A percentile compares a stretch with the other conserved stretches of the same genome.
These are phyloP conservation scores for Crithidia sp. DNA, from an alignment of 208 protist genomes.

Conservation along the genomic window DNA sequence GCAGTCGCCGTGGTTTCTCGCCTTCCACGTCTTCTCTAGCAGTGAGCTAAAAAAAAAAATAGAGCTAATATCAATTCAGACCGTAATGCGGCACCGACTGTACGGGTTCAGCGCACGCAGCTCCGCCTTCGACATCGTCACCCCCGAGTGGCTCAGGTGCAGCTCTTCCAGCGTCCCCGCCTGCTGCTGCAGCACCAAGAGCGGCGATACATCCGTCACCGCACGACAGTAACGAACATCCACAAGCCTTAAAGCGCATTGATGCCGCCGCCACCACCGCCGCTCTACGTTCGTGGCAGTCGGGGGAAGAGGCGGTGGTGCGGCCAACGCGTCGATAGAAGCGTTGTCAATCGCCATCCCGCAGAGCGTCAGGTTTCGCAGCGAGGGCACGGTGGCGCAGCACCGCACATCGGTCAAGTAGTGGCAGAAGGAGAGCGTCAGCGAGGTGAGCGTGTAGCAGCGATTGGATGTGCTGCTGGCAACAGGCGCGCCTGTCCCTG, in stretches of 20 bases:
- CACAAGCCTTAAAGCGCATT: slow-evolving; percentile 26
- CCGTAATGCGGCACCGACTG: slow-evolving; percentile 8
- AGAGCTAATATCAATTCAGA: not conserved
- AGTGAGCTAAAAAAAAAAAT: too few species aligned
- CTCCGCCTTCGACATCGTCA: slow-evolving; percentile 20
- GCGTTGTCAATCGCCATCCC: slow-evolving; percentile 15
- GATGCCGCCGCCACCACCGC: slow-evolving; percentile 15
- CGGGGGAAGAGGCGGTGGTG: not conserved
- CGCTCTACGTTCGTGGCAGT: not conserved
- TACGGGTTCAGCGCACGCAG: slow-evolving; percentile 20
- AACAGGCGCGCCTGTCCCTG: not conserved
- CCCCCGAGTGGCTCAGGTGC: slow-evolving; percentile 18
- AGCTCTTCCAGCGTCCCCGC: slow-evolving; percentile 7
- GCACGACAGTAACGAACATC: slow-evolving; percentile 21
- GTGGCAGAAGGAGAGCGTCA: slow-evolving; percentile 28
- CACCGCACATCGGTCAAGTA: slow-evolving; percentile 38
- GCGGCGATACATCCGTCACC: slow-evolving; percentile 19
- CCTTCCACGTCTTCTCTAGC: too few species aligned
- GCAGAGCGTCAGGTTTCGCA: slow-evolving; percentile 22
- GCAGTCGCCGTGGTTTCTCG: too few species aligned
- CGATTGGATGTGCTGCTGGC: not conserved
- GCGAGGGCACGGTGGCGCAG: slow-evolving; percentile 30
- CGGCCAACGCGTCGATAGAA: slow-evolving; percentile 18
- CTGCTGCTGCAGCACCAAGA: slow-evolving; percentile 2
- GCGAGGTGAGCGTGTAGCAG: slow-evolving; percentile 22